Evolutionary conservation across 2,329 filamentous ascomycete genomes (phyloP), one percentile per base, ranked within the genome.

Genomic region (Scedosporium apiospermum): DNA sequence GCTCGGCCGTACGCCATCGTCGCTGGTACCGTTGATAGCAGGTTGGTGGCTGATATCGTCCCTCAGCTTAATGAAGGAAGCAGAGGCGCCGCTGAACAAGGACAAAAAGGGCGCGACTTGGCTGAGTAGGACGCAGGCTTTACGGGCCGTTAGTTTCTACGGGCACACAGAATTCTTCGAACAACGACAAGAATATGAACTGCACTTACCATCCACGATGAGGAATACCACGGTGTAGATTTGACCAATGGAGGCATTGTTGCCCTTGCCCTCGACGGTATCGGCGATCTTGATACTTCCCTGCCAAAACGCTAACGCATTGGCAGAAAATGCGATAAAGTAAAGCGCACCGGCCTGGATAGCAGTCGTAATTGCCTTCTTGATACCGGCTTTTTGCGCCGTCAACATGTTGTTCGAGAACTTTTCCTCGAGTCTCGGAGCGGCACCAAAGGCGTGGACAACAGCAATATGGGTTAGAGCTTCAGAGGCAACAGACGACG

Each of bases 271-370:
- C 3, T 71, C 70, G 6, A 76, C 71, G 1, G 75, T 70, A 6
- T 74, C 70, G 16, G 75, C 75, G 66, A 80, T 79, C 60, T 79
- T 79, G 42, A 75, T 77, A 65, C 83, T 86, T 58, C 86, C 87
- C 69, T 88, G 81, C 84, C 85, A 89, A 68, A 88, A 89, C 0
- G 86, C 84, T 14, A 89, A 75, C 1, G 84, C 85, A 69, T 88
- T 89, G 6, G 84, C 85, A 2, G 84, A 80, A 66, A 87, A 89
- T 3, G 85, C 84, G 65, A 89, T 82, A 65, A 89, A 89, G 69
- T 88, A 89, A 6, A 89, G 73, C 16, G 82, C 71, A 9, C 86
- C 86, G 6, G 83, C 78, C 68, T 88, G 84, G 0, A 82, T 71
- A 3, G 82, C 87, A 27, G 81, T 77, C 0, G 80, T 55, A 23